Percentiles rank a stretch among this genome's conserved stretches.
These are phyloP conservation scores for Exophiala sp. DNA, from an alignment of 2,329 filamentous ascomycete genomes.

Conservation along the genomic window DNA sequence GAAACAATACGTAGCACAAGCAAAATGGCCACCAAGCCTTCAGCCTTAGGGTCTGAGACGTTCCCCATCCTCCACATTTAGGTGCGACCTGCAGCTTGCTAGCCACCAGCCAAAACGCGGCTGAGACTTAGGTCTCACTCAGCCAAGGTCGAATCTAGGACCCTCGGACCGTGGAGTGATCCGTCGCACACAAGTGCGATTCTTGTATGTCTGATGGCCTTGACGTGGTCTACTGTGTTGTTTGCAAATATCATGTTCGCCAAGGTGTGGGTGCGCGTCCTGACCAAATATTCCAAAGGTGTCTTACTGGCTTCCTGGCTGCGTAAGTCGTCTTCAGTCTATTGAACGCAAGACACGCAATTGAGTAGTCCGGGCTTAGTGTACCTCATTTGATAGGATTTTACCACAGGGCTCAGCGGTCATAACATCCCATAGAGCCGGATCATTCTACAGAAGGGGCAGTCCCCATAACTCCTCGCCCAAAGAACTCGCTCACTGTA, in stretches of 20 bases:
- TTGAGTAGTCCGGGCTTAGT: too few relatives aligned
- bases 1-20: neutral
- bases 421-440: neutral
- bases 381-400: too few relatives aligned
- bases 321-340: too few relatives aligned
- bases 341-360: too few relatives aligned
- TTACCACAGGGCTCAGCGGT: too few relatives aligned
- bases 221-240: too few relatives aligned
- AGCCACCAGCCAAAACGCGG: conserved; percentile 4
- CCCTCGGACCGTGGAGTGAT: neutral
- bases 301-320: too few relatives aligned
- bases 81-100: neutral
- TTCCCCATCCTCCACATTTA: neutral
- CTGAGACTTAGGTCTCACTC: conserved; percentile 7
- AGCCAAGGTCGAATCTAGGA: neutral
- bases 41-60: neutral
- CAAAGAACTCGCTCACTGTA: conserved; percentile 93
- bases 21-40: neutral
- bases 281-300: too few relatives aligned
- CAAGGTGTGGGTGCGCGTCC: too few relatives aligned
- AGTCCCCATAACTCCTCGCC: conserved; percentile 73
- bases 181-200: conserved; percentile 14
- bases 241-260: too few relatives aligned
- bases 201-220: neutral
- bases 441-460: conserved; percentile 17